Base-by-base conservation (phyloP, 2,329 filamentous ascomycete species). In the Nectriaceae sp. region DNA sequence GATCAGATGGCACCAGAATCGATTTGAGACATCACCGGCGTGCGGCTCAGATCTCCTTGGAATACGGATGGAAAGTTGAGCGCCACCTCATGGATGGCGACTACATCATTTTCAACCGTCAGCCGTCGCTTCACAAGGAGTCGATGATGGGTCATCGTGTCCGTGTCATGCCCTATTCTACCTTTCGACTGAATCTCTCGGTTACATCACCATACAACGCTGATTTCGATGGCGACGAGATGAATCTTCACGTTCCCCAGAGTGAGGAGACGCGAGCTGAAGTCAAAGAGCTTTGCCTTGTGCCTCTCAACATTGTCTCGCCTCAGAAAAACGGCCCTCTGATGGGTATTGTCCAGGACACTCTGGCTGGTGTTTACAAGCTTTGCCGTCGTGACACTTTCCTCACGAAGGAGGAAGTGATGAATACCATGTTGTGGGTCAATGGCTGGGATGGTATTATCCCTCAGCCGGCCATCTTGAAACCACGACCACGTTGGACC, bases 91-190 rank as follows among this genome's bases (percentile, higher is more conserved):
- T 96, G 63, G 90, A 96, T 64, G 93, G 93, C 49, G 94, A 99
- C 71, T 95, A 90, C 58, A 97, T 99, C 73, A 92, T 99, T 65
- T 99, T 99, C 84, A 99, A 99, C 71, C 94, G 94, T 79, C 94
- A 99, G 68, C 94, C 94, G 1, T 99, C 94, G 29, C 79, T 99
- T 64, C 94, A 99, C 80, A 99, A 99, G 73, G 94, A 99, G 69
- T 99, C 94, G 52, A 99, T 99, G 94, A 99, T 99, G 95, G 94
- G 90, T 71, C 94, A 99, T 73, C 86, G 90, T 62, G 94, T 99
- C 55, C 87, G 88, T 52, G 94, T 99, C 52, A 97, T 99, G 92
- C 94, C 94, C 3, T 99, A 96, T 71, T 99, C 94, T 5, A 99
- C 94, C 2, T 99, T 99, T 78, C 87, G 94, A 55, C 82, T 99